Evolutionary conservation across 1,284 basidiomycete genomes (phyloP), one percentile per base, ranked within the genome.

Genomic region (Apiotrichum akiyoshidainum): DNA sequence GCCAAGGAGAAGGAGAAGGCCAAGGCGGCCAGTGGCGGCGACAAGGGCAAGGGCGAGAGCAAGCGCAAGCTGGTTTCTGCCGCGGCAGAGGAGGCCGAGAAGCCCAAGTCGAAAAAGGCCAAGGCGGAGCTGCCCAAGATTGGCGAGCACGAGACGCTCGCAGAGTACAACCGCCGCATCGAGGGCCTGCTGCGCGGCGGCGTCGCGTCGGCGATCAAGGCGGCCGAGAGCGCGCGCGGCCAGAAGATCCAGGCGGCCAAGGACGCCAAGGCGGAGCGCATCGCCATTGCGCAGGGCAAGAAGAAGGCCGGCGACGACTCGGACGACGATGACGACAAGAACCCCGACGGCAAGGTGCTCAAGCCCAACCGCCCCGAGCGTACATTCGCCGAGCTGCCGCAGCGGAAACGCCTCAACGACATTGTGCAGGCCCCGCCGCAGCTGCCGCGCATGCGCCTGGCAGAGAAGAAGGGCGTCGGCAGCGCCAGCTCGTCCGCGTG

Each of bases 101-200:
- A 47, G 46, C 37, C 37, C 37, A 47, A 47, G 46, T 17, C 48
- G 13, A n/a, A 50, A 19, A 52, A 53, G 21, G 41, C 11, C 22
- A 55, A 58, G 34, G 16, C 46, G 6, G 52, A 46, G 17, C 46
- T 66, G 17, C 68, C 66, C 39, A 68, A 66, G 55, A 70, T 70
- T 40, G 56, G 64, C 14, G 60, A 53, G 22, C 41, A 65, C 60
- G 63, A 65, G 62, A 60, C 65, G 2, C 55, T 78, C 37, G 73
- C 69, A 17, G 75, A 75, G 42, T 78, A 72, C 55, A 78, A 78
- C 62, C 69, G 75, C 11, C 69, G 77, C 33, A 59, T 78, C 10
- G 77, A 78, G 59, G 54, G 67, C 2, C 50, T 70, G 4, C 52
- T 78, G 33, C 65, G 77, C 14, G 68, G 69, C 5, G 70, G 69